Percentiles rank a stretch among this genome's conserved stretches.
phyloP scores from a whole-genome alignment of 148 eudicot genomes.

The Persicaria maculosa region DNA sequence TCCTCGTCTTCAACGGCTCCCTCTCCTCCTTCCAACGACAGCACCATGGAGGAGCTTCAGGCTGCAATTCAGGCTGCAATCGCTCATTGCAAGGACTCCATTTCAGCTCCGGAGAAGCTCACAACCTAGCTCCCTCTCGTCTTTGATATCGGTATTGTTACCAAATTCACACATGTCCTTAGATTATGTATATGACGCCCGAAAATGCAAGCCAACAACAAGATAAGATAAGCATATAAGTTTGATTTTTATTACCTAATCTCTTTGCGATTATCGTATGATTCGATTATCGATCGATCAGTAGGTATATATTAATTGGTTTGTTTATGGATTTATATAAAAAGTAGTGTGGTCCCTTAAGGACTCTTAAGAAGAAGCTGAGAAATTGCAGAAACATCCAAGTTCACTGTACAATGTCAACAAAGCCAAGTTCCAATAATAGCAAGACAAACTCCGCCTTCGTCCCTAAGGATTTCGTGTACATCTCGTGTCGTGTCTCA shows the following conservation, averaged over 20 bases:
- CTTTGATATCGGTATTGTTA: background rate
- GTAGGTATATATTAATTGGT: background rate
- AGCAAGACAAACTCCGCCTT: constrained; percentile 1
- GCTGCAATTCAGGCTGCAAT: constrained; percentile 90
- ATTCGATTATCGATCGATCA: too few species aligned
- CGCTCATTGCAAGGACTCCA: constrained; percentile 85
- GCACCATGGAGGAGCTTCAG: constrained; percentile 87
- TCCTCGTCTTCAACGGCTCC: background rate
- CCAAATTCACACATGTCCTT: background rate
- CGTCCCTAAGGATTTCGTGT: background rate
- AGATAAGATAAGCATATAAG: background rate
- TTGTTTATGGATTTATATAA: background rate
- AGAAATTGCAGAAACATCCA: background rate
- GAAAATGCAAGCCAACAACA: background rate
- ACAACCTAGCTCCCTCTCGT: background rate
- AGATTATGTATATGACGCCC: background rate
- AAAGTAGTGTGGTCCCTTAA: background rate
- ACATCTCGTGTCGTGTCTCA: background rate
- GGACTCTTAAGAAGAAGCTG: background rate
- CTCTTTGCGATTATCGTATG: background rate
- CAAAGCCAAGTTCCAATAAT: constrained; percentile 1
- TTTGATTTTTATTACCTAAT: background rate
- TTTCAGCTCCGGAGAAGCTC: constrained; percentile 27
- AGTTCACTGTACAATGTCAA: background rate
- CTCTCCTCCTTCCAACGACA: constrained; percentile 32